Percentiles rank a stretch among this genome's conserved stretches.
Conservation (phyloP, 768 basidiomycete genomes). For the Lactifluus echinatus region DNA sequence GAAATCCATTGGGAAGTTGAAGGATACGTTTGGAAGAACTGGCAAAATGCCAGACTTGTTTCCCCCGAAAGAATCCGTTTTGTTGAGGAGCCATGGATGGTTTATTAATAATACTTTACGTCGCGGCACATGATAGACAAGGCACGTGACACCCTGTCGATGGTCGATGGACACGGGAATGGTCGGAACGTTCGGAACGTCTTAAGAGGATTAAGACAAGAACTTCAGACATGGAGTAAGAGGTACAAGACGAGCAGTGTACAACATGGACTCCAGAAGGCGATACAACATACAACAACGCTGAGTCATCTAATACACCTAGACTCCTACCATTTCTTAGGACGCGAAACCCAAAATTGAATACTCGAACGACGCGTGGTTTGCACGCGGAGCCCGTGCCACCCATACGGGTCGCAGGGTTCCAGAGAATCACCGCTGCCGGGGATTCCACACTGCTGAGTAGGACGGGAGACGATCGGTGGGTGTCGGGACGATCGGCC, state of each 20-base stretch:
- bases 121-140: too few relatives aligned
- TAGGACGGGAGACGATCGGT: background rate
- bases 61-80: background rate
- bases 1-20: background rate
- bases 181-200: too few relatives aligned
- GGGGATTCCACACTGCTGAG: background rate
- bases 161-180: too few relatives aligned
- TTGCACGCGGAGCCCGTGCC: background rate
- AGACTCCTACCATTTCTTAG: too few relatives aligned
- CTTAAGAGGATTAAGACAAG: too few relatives aligned
- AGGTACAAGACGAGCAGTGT: background rate
- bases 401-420: background rate
- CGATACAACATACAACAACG: background rate
- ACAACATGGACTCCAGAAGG: background rate
- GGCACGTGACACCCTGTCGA: too few relatives aligned
- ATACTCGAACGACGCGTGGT: background rate
- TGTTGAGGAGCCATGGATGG: constrained; percentile 3
- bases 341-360: too few relatives aligned
- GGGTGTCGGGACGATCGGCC: constrained; percentile 2
- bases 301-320: background rate
- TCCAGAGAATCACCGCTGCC: too few relatives aligned
- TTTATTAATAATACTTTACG: too few relatives aligned
- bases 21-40: background rate
- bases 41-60: background rate
- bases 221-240: background rate